Evolutionary conservation across 176 grass and related monocot genomes (phyloP).

Genomic region (Aechmea fasciata): DNA sequence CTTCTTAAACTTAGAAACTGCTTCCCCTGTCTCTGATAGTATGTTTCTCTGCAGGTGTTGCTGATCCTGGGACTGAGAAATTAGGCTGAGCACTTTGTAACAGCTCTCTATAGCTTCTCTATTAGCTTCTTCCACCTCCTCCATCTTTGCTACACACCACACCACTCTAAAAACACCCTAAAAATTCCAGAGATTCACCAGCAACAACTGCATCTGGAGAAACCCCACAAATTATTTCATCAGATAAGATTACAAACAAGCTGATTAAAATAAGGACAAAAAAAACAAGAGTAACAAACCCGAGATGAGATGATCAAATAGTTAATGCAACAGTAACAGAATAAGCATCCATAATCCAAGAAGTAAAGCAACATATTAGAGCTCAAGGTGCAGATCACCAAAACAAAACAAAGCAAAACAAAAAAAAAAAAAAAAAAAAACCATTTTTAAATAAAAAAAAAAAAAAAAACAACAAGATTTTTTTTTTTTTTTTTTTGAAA

Average conservation of each 20-base stretch:
- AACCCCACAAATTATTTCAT: not conserved
- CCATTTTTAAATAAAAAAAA: not conserved
- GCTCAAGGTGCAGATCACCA: not conserved
- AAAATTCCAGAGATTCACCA: conserved; percentile 6
- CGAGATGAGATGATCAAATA: not conserved
- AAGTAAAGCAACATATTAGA: not conserved
- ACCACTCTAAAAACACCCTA: conserved; percentile 8
- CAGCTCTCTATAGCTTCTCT: conserved; percentile 32
- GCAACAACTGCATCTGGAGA: conserved; percentile 34
- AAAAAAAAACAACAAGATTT: not conserved
- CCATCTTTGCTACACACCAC: conserved; percentile 21
- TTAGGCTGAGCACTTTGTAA: conserved; percentile 28
- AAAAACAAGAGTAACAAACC: not conserved
- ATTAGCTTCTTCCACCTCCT: conserved; percentile 35
- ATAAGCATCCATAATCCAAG: not conserved
- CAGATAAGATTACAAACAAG: conserved; percentile 10
- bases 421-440: conserved; percentile 12
- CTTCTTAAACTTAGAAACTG: conserved; percentile 33
- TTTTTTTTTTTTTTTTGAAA: too few relatives aligned
- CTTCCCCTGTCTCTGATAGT: conserved; percentile 20
- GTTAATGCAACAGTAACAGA: not conserved
- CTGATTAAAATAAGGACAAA: conserved; percentile 16
- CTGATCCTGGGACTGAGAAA: conserved; percentile 23
- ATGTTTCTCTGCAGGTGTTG: conserved; percentile 14
- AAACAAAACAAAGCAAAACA: conserved; percentile 7